Conservation (phyloP, 371 early-diverging fungal species). For the Haplosporangium sp. region DNA sequence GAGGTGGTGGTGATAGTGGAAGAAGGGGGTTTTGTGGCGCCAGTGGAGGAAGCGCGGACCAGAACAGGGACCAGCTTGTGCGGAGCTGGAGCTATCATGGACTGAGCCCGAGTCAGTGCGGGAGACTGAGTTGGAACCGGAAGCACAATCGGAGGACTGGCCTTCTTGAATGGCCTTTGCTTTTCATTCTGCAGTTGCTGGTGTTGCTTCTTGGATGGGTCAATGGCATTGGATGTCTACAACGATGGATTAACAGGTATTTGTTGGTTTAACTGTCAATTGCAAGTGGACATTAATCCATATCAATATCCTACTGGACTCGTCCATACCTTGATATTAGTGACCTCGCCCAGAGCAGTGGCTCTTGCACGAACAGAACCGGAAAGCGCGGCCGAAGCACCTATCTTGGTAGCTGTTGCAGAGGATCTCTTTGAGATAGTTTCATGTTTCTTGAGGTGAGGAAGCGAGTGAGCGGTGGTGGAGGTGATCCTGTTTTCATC, state of each 20-base stretch:
- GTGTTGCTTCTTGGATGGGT: background rate
- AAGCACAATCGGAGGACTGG: background rate
- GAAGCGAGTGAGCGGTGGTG: background rate
- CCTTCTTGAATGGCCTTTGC: background rate
- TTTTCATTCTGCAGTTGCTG: background rate
- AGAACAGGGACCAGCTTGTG: background rate
- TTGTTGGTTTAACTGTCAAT: too few relatives aligned
- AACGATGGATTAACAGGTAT: too few relatives aligned
- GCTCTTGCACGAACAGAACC: background rate
- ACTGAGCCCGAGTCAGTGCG: background rate
- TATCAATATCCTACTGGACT: background rate
- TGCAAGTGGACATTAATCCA: too few relatives aligned
- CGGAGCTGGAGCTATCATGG: background rate
- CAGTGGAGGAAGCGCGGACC: background rate
- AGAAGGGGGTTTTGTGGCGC: background rate
- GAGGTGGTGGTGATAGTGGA: background rate
- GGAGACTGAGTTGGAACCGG: background rate
- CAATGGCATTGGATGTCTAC: background rate
- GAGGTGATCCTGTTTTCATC: conserved; percentile 1
- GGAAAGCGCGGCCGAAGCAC: background rate
- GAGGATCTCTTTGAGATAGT: background rate
- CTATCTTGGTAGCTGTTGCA: conserved; percentile 3
- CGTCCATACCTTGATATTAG: conserved; percentile 9
- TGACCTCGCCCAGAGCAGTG: conserved; percentile 2
- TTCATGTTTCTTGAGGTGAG: background rate